A percentile compares a stretch with the other conserved stretches of the same genome.
These are phyloP conservation scores for Gryganskiella cystojenkinii DNA, from an alignment of 192 early-diverging fungal species.

Conservation along the genomic window DNA sequence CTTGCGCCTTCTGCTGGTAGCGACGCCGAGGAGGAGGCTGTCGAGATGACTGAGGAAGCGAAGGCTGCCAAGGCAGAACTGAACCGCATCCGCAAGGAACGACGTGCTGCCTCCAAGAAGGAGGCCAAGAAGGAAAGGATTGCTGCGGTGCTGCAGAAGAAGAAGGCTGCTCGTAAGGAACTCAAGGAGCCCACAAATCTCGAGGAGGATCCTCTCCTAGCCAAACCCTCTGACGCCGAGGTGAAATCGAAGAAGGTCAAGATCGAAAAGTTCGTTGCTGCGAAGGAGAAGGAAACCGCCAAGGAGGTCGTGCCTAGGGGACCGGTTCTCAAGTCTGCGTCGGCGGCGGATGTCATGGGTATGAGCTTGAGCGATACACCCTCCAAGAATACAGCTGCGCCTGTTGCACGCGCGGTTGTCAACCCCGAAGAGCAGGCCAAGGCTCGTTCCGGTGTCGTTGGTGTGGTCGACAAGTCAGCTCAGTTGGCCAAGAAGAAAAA, in stretches of 20 bases:
- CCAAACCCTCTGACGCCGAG: conserved; percentile 28
- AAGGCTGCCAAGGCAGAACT: conserved; percentile 30
- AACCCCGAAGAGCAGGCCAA: conserved; percentile 42
- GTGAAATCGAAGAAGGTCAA: conserved; percentile 42
- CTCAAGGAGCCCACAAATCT: conserved; percentile 33
- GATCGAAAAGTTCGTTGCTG: conserved; percentile 19
- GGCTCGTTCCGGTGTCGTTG: conserved; percentile 56
- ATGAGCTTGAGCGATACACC: neutral
- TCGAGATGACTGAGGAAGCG: conserved; percentile 27
- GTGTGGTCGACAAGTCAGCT: conserved; percentile 54
- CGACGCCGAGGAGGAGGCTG: conserved; percentile 14
- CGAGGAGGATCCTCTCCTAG: conserved; percentile 49
- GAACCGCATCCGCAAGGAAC: conserved; percentile 32
- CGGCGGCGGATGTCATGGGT: neutral
- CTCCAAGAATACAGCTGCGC: neutral
- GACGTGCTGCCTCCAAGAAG: conserved; percentile 24
- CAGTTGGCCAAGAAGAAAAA: conserved; percentile 58
- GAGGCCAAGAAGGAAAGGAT: conserved; percentile 43
- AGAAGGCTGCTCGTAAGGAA: conserved; percentile 47
- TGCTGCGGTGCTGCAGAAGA: conserved; percentile 20
- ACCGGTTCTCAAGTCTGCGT: conserved; percentile 5
- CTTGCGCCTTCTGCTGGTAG: conserved; percentile 6
- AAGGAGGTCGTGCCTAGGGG: neutral
- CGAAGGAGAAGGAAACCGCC: neutral
- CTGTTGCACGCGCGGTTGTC: neutral